Base-by-base conservation (phyloP, 768 basidiomycete genomes). In the Gloeostereum incarnatum region DNA sequence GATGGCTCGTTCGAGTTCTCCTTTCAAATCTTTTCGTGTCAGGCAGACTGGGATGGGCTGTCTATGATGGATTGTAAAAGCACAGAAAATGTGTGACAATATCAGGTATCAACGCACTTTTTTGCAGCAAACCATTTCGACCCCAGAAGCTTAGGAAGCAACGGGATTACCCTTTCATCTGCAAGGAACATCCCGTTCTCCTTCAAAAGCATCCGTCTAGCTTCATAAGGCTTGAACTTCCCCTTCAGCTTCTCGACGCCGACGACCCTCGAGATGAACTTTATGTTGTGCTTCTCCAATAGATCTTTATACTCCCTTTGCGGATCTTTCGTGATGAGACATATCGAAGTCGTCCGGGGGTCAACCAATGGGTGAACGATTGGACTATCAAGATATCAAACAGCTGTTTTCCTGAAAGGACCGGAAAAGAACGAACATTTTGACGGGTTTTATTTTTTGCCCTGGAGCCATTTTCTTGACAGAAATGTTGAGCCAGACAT, bases 301-400 rank as follows among this genome's bases (percentile, higher is more conserved):
- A 96, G 79, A 54, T 94, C 89, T 59, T 99, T 99, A 71, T 97
- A 99, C 55, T 90, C 73, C 31, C 94, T 69, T 50, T 98, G 94
- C 1, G 94, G 94, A 56, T 94, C 89, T 62, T 97, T 98, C 36
- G 85, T 85, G 59, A 99, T 83, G 36, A 99, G 68, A 58, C 93
- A 97, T 36, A 99, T 70, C 7, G 83, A 60, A 5, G 77, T 78
- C 10, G 72, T 78, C 36, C 85, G 78, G 9, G 84, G 94, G 66
- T 88, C 92, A 52, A 88, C 75, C 44, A 89, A 60, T 22, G 85
- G 85, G 54, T 96, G 72, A 26, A 73, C 75, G 31, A 99, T 69
- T 4, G 84, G 80, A 41, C 90, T 81, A 49, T 4, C 30, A 38
- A 35, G 21, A 9, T 42, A 40, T 40, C 23, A 45, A 21, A 30